Base-by-base conservation (phyloP, 2,329 filamentous ascomycete genomes). In the Nannizzia gypsea region DNA sequence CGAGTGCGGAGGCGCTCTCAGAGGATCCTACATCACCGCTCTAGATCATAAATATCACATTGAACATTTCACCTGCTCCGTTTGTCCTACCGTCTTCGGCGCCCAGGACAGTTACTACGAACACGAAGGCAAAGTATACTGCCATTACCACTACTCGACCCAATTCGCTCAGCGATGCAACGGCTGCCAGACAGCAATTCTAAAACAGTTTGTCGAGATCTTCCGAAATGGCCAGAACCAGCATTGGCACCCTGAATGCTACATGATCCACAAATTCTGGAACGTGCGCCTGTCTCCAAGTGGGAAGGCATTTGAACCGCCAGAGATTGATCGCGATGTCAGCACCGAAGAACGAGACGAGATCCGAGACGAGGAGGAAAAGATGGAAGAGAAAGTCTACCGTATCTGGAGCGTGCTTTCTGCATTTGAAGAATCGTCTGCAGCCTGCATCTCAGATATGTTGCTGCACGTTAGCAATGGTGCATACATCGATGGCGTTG, bases 261-360 rank as follows among this genome's bases (percentile, higher is more conserved):
- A 99, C 75, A 99, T 99, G 93, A 99, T 99, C 64, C 93, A 99
- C 77, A 99, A 99, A 70, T 99, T 97, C 74, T 99, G 93, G 93
- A 99, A 97, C 71, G 93, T 99, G 62, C 86, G 93, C 57, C 79
- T 99, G 40, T 84, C 85, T 9, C 81, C 84, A 26, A 79, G 82
- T 9, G 80, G 81, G 44, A 79, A 84, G 60, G 70, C 74, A 9
- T 69, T 78, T 38, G 75, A 79, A 60, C 74, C 67, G 17, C 71
- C 73, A 3, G 71, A 75, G 58, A 66, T 73, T 9, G 79, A 82
- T 57, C 74, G 76, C 44, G 79, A 85, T 64, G 84, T 84, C 11
- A 83, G 81, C 40, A 80, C 85, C 54, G 83, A 86, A 63, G 83
- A 86, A 63, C 86, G 90, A 58, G 85, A 89, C 57, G 78, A 80